Evolutionary conservation across 129 eudicot genomes (phyloP).

Genomic region (Heracleum sosnowskyi): DNA sequence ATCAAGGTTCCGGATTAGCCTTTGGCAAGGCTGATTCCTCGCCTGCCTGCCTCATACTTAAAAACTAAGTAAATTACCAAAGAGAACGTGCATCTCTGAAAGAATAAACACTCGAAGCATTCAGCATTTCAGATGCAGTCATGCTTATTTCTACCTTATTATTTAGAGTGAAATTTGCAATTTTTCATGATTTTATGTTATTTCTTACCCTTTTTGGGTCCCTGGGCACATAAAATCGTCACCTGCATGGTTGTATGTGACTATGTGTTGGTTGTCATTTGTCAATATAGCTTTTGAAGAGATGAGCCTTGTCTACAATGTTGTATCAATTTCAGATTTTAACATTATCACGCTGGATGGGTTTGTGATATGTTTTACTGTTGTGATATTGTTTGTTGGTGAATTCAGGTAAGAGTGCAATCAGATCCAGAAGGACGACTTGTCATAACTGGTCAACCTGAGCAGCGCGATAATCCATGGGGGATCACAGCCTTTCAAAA

Average conservation of each 20-base stretch:
- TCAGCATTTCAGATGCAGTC: background rate
- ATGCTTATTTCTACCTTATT: background rate
- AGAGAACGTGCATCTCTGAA: background rate
- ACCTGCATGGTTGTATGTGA: background rate
- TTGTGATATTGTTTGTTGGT: conserved; percentile 12
- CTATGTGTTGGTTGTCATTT: background rate
- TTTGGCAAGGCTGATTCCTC: background rate
- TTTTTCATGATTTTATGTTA: background rate
- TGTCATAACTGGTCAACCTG: conserved; percentile 94
- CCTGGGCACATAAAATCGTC: background rate
- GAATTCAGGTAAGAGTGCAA: conserved; percentile 70
- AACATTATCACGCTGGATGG: background rate
- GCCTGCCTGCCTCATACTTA: background rate
- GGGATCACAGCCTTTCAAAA: conserved; percentile 82
- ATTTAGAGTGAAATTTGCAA: background rate
- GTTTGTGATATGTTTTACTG: background rate
- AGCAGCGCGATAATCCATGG: conserved; percentile 95
- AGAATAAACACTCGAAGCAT: background rate
- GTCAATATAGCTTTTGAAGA: background rate
- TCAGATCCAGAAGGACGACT: conserved; percentile 88
- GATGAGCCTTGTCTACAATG: background rate
- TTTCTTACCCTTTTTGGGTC: background rate
- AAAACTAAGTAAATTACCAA: background rate
- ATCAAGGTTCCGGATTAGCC: background rate
- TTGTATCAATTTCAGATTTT: background rate